Conservation (phyloP, 2,329 filamentous ascomycete species). For the Chalaropsis ovoidea region DNA sequence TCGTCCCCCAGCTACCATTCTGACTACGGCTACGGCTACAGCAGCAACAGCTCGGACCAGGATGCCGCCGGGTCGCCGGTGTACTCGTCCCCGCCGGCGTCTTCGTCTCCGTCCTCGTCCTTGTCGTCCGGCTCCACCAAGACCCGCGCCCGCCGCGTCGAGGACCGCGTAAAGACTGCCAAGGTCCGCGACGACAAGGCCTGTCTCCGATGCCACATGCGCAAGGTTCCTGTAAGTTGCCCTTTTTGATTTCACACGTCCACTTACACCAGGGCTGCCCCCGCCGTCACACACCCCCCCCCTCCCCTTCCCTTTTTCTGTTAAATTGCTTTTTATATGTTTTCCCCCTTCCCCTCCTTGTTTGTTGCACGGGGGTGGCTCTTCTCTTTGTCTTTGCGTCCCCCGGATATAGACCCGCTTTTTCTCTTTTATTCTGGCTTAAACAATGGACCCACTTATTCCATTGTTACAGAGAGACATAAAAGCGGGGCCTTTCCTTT, state of each 20-base stretch:
- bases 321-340: background rate
- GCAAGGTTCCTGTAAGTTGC: slow-evolving; percentile 39
- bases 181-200: slow-evolving; percentile 41
- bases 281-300: background rate
- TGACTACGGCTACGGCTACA: slow-evolving; percentile 2
- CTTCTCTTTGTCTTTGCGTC: background rate
- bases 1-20: slow-evolving; percentile 10
- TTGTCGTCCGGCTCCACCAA: slow-evolving; percentile 15
- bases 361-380: slow-evolving; percentile 19
- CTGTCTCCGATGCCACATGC: slow-evolving; percentile 41
- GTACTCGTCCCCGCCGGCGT: slow-evolving; percentile 10
- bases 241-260: background rate
- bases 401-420: slow-evolving; percentile 1
- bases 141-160: slow-evolving; percentile 26
- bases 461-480: background rate
- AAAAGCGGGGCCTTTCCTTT: slow-evolving; percentile 12
- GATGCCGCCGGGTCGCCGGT: slow-evolving; percentile 17
- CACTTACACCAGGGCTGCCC: background rate
- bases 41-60: slow-evolving; percentile 4
- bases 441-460: background rate
- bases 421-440: background rate
- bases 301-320: background rate
- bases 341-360: slow-evolving; percentile 2
- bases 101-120: background rate
- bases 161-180: slow-evolving; percentile 39